Base-by-base conservation (phyloP, 2,329 filamentous ascomycete species). In the Talaromyces sp. region DNA sequence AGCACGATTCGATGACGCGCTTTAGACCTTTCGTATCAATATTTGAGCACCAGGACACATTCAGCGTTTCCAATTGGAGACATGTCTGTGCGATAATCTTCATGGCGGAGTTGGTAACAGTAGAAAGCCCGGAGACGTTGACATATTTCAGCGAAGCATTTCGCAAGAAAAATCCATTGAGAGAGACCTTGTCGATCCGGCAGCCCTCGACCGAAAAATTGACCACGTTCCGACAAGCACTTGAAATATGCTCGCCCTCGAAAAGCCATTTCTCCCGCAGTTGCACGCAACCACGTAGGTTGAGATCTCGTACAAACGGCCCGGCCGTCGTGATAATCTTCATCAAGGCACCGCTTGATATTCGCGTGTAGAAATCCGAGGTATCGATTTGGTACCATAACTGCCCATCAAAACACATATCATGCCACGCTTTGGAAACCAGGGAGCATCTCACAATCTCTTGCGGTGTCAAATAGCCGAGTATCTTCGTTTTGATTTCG, bases 371-470 rank as follows among this genome's bases (percentile, higher is more conserved):
- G 75, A 93, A 98, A 57, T 90, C 87, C 7, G 92, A 88, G 1
- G 91, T 87, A 73, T 98, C 92, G 56, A 98, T 83, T 46, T 84
- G 86, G 3, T 87, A 88, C 95, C 95, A 99, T 16, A 98, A 79
- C 77, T 99, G 95, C 1, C 95, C 95, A 74, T 99, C 93, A 69
- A 93, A 96, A 77, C 93, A 97, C 76, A 91, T 87, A 55, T 84
- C 82, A 74, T 96, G 82, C 81, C 95, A 97, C 5, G 83, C 78
- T 74, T 87, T 92, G 72, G 87, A 93, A 21, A 95, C 89, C 18
- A 86, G 80, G 0, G 93, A 96, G 62, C 85, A 85, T 63, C 87
- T 85, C 11, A 97, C 86, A 37, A 98, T 84, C 72, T 98, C 88
- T 71, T 88, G 92, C 0, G 93, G 92, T 31, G 82, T 81, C 21